Base-by-base conservation (phyloP, 78 protist species). In the slime mould (Dictyostelium discoideum) region DNA sequence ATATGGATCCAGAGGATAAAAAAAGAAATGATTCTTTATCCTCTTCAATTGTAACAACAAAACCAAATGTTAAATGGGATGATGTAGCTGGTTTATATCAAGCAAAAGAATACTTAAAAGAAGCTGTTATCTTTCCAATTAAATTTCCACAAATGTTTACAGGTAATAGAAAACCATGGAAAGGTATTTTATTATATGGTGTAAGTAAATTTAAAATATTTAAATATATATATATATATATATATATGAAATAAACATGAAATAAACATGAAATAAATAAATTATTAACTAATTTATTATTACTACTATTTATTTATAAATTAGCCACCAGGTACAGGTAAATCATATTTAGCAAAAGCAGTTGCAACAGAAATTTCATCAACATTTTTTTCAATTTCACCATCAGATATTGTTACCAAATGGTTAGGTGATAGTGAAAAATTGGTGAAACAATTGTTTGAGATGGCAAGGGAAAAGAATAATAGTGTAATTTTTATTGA, bases 241-340 rank as follows among this genome's bases (percentile, higher is more conserved):
- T n/a, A n/a, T n/a, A n/a, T n/a, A n/a, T n/a, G n/a, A n/a, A n/a
- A n/a, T n/a, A n/a, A n/a, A n/a, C n/a, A n/a, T n/a, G n/a, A n/a
- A 32, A 32, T 32, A 32, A 32, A 32, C 37, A 32, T 32, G 37
- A 32, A 32, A 32, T 32, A 32, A 32, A 32, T 32, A 32, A 32
- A 32, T 32, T 1, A 32, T 1, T 32, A 32, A 32, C 1, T 32
- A 32, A 32, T 1, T 32, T 32, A 32, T 32, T 32, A n/a, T n/a
- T n/a, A n/a, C n/a, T n/a, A n/a, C n/a, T 32, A 32, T 32, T 32
- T 32, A 32, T 32, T 32, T 32, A 32, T 32, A 32, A 32, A 32
- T 32, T 32, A 42, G 93, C 99, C 99, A 24, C 99, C 99, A n/a
- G 99, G 99, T 22, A 98, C 99, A 6, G 99, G 99, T 60, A 99